Evolutionary conservation across 371 early-diverging fungal species (phyloP).

Genomic region (Mycotypha africana): DNA sequence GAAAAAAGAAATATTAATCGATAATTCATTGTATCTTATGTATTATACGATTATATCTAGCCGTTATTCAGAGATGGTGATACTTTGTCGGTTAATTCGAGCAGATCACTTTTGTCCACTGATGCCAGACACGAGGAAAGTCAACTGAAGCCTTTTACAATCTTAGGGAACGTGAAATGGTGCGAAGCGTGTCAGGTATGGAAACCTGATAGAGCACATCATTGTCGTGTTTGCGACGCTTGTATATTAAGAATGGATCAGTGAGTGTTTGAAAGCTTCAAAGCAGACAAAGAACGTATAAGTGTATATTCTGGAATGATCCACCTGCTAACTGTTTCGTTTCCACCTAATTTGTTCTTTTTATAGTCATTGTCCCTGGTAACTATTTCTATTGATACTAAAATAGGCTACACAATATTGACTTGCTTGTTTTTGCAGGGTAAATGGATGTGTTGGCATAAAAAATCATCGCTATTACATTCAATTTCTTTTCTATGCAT

Average conservation of each 20-base stretch:
- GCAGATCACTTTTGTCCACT: no score
- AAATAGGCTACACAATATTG: no score
- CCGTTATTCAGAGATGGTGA: no score
- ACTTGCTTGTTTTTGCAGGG: no score
- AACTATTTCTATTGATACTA: no score
- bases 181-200: constrained; percentile 44
- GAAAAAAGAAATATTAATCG: not conserved
- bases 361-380: constrained; percentile 57
- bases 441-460: constrained; percentile 51
- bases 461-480: constrained; percentile 50
- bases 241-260: constrained; percentile 63
- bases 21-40: not conserved
- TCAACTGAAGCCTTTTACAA: constrained; percentile 5
- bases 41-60: no score
- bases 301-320: no score
- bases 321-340: no score
- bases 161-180: constrained; percentile 37
- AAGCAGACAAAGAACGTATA: no score
- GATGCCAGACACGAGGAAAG: not conserved
- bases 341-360: not conserved
- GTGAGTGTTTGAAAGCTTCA: constrained; percentile 17
- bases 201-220: constrained; percentile 59
- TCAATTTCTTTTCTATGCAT: constrained; percentile 44
- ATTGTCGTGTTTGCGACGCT: constrained; percentile 54
- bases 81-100: no score